A percentile compares a stretch with the other conserved stretches of the same genome.
These are phyloP conservation scores for Fusarium phyllophilum DNA, from an alignment of 2,329 filamentous ascomycete genomes.

Conservation along the genomic window DNA sequence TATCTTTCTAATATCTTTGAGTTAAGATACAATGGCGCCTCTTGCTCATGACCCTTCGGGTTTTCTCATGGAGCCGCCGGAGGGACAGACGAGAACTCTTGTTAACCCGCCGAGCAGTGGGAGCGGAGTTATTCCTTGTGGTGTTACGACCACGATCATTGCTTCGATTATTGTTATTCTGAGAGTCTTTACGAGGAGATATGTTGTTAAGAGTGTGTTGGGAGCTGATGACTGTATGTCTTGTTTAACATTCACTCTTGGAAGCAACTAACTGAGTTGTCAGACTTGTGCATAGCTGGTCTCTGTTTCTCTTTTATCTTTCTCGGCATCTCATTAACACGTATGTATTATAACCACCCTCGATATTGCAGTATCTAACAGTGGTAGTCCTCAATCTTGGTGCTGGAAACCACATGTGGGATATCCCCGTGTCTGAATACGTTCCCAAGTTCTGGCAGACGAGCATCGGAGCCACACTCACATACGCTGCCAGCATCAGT, in stretches of 20 bases:
- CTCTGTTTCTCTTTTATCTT: conserved; percentile 41
- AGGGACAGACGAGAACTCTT: conserved; percentile 38
- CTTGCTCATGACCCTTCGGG: conserved; percentile 62
- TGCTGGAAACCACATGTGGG: conserved; percentile 46
- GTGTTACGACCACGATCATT: conserved; percentile 38
- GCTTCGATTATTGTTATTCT: conserved; percentile 39
- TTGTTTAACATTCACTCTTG: not conserved
- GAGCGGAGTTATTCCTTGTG: conserved; percentile 34
- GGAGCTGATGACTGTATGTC: conserved; percentile 45
- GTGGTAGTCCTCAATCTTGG: conserved; percentile 39
- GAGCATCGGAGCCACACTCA: conserved; percentile 51
- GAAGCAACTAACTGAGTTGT: not conserved
- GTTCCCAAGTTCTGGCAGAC: conserved; percentile 44
- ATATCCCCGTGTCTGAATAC: conserved; percentile 33
- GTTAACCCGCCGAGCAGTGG: conserved; percentile 38
- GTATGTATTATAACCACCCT: conserved; percentile 22
- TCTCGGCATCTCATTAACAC: conserved; percentile 34
- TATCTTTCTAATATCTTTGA: not conserved
- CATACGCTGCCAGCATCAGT: conserved; percentile 54
- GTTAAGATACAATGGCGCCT: conserved; percentile 54
- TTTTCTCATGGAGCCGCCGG: conserved; percentile 43
- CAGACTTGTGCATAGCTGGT: conserved; percentile 42
- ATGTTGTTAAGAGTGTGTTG: conserved; percentile 42
- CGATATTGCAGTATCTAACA: not conserved
- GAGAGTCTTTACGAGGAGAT: conserved; percentile 44